These are phyloP conservation scores for Strombidium stylifer DNA, from an alignment of 73 alveolate genomes.

Conservation along the genomic window DNA sequence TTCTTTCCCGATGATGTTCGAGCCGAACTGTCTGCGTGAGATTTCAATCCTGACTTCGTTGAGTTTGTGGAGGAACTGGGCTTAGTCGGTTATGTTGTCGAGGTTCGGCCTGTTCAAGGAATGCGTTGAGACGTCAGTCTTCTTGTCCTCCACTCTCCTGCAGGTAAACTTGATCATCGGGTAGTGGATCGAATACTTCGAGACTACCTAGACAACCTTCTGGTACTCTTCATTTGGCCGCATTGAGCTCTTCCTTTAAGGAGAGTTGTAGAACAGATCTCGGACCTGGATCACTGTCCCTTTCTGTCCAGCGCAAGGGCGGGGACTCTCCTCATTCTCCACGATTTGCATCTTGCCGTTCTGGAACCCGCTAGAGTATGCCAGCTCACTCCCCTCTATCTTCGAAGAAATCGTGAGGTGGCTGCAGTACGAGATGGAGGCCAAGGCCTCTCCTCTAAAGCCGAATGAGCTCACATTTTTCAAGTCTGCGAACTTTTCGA, in stretches of 20 bases:
- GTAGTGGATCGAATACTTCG: conserved; percentile 67
- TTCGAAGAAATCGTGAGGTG: conserved; percentile 81
- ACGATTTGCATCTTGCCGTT: conserved; percentile 55
- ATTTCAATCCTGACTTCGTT: conserved; percentile 27
- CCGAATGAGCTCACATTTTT: conserved; percentile 85
- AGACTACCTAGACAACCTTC: conserved; percentile 67
- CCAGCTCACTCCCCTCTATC: conserved; percentile 71
- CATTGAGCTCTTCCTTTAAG: conserved; percentile 54
- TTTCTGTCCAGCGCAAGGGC: conserved; percentile 35
- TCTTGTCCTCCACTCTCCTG: conserved; percentile 34
- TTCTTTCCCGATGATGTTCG: conserved; percentile 15
- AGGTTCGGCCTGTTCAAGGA: not conserved
- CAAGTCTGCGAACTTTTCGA: conserved; percentile 78
- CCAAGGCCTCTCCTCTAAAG: conserved; percentile 98
- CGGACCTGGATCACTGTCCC: conserved; percentile 70
- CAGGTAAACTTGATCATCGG: conserved; percentile 48
- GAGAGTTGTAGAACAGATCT: conserved; percentile 66
- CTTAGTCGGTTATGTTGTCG: not conserved
- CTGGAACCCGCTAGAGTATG: conserved; percentile 68
- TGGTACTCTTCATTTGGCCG: conserved; percentile 54
- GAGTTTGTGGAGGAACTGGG: not conserved
- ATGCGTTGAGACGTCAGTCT: conserved; percentile 26
- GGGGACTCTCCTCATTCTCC: conserved; percentile 54
- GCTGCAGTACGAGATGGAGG: conserved; percentile 87
- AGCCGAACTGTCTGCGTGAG: conserved; percentile 2